Evolutionary conservation across 768 basidiomycete species (phyloP), one percentile per base, ranked within the genome.

Genomic region (Phanerodontia chrysosporium): DNA sequence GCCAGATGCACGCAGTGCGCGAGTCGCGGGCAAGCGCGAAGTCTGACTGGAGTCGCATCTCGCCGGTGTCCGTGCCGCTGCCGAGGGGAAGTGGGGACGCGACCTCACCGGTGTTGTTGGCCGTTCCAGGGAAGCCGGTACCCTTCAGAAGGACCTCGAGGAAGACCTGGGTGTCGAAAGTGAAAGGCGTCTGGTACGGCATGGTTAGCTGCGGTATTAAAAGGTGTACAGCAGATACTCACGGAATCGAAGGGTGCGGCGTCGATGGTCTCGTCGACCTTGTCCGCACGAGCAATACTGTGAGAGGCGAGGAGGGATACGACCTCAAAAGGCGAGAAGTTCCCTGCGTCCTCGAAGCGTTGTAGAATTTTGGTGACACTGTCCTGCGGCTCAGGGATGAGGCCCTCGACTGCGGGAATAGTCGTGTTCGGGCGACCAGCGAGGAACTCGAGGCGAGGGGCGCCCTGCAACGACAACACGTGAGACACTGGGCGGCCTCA

Each of bases 1-100:
- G 80, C 80, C 80, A 82, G 45, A 64, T 63, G 70, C 80, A 81
- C 14, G 77, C 73, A 22, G 80, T 83, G 45, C 76, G 69, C 3
- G 73, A 60, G 67, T 81, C 77, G 70, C 61, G 62, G n/a, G 59
- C 58, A 44, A 57, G 36, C 9, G 46, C 58, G 27, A 67, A 70
- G 68, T 81, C 78, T 42, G 79, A 80, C 62, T 77, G 74, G 32
- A 82, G 66, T 35, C 79, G 76, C 25, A 82, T 66, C 62, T 76
- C 77, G 39, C 79, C 77, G 3, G 44, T 51, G 58, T 59, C 58
- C 4, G 42, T 54, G 35, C 58, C 58, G 6, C 18, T n/a, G 58
- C 10, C 27, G 14, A 29, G 8, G 16, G 59, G 62, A 35, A 80
- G 66, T 18, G 76, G 72, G 1, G 76, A 74, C 53, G 70, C 45